Evolutionary conservation across 1,284 basidiomycete genomes (phyloP).

Genomic region (Ganoderma multipileum): DNA sequence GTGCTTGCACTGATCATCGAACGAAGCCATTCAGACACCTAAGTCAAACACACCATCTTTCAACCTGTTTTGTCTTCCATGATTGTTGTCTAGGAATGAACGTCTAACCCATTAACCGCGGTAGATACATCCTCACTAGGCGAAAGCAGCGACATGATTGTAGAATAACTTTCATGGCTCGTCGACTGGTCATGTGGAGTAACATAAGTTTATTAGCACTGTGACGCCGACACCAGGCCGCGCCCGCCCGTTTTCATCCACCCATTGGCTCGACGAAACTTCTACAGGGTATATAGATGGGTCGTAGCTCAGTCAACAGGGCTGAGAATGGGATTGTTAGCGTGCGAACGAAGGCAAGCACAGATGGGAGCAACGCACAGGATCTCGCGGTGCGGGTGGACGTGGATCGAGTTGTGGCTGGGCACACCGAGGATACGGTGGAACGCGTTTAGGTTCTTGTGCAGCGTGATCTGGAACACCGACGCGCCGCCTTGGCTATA

Average conservation of each 20-base stretch:
- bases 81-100: not conserved
- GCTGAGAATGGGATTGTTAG: not conserved
- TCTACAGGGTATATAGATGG: not conserved
- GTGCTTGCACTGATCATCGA: too few relatives aligned
- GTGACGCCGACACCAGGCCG: slow-evolving; percentile 10
- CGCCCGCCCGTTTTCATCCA: not conserved
- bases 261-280: not conserved
- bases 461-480: slow-evolving; percentile 95
- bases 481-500: slow-evolving; percentile 84
- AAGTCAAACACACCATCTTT: not conserved
- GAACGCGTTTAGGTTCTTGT: slow-evolving; percentile 97
- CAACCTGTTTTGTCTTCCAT: not conserved
- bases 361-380: slow-evolving; percentile 44
- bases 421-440: slow-evolving; percentile 85
- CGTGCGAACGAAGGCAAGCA: too few relatives aligned
- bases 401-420: slow-evolving; percentile 79
- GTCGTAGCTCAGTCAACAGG: slow-evolving; percentile 15
- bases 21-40: too few relatives aligned
- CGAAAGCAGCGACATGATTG: not conserved
- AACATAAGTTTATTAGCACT: slow-evolving; percentile 9
- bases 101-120: slow-evolving; percentile 3
- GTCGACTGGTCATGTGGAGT: not conserved
- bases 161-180: slow-evolving; percentile 12
- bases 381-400: slow-evolving; percentile 56
- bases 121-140: slow-evolving; percentile 9